Evolutionary conservation across 306 rosid genomes (phyloP), one percentile per base, ranked within the genome.

Genomic region (Sesbania bispinosa): DNA sequence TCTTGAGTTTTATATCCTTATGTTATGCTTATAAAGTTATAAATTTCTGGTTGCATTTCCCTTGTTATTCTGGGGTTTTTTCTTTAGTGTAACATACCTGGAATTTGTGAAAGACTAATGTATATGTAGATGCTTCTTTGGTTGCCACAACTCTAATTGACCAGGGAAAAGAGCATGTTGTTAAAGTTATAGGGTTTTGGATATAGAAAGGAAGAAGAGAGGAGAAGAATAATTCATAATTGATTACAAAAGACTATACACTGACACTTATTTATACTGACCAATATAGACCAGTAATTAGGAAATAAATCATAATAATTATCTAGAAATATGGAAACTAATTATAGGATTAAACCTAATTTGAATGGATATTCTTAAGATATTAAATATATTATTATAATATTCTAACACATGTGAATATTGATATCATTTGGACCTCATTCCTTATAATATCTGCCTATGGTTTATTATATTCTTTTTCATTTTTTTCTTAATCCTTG

Each of bases 51-150:
- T 55, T 67, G 84, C 14, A 36, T 13, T 69, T 76, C 61, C 48
- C 62, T 61, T 66, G 62, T 46, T 54, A 7, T 8, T 29, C 27
- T 45, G 48, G 57, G 27, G 27, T 48, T 48, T 73, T 52, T 69
- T 42, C 58, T 41, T 13, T 13, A 50, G 24, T 32, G 21, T 50
- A 24, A 32, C 21, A 10, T 47, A 2, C 36, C 8, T 48, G 35
- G 59, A 70, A 50, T 15, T 69, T 58, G 35, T 39, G 59, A 26
- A 58, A 78, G 81, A 43, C 51, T 57, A 38, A 41, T 19, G 33
- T 20, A 47, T 68, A 16, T 66, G 55, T 13, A 35, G 27, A 39
- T 68, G 48, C 32, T 69, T 77, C 62, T 73, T 46, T 68, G 61
- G 10, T 24, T 38, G 10, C 27, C 10, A 5, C 33, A 55, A 43